Base-by-base conservation (phyloP, 148 eudicot species). In the Rhododendron henanense region DNA sequence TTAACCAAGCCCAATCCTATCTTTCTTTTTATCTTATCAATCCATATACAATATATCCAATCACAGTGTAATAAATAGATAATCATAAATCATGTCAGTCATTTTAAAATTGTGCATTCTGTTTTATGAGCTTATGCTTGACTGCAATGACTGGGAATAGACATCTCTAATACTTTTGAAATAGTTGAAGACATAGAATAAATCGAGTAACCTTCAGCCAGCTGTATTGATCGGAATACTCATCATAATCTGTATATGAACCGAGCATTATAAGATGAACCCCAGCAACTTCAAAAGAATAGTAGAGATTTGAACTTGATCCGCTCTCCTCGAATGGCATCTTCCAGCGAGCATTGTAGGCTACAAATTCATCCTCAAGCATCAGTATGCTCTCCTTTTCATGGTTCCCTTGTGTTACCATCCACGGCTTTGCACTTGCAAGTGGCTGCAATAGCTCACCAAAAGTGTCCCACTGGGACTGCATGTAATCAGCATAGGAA, bases 391-490 rank as follows among this genome's bases (percentile, higher is more conserved):
- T 87, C 92, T 96, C 99, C 89, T 91, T 90, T 85, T 96, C 99
- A 89, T 96, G 99, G 90, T 96, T 96, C 88, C 99, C 99, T 90
- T 96, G 87, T 4, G 98, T 95, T 82, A 96, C 99, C 99, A 96
- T 96, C 99, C 99, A 96, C 23, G 99, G 94, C 90, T 93, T 95
- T 50, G 91, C 88, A 92, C 99, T 96, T 4, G 99, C 99, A 76
- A 96, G 94, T 51, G 99, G 99, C 88, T 96, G 94, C 86, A 96
- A 95, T 37, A 95, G 89, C 86, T 93, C 91, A 69, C 99, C 99
- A 86, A 95, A 96, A 3, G 98, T 90, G 88, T 96, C 99, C 99
- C 99, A 96, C 85, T 84, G 91, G 31, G 86, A 90, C 88, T 96
- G 99, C 78, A 92, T 55, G 86, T 92, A 92, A 91, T 96, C 93